Evolutionary conservation across 495 filamentous ascomycete genomes (phyloP), one percentile per base, ranked within the genome.

Genomic region (Hapsidospora chrysogenum): DNA sequence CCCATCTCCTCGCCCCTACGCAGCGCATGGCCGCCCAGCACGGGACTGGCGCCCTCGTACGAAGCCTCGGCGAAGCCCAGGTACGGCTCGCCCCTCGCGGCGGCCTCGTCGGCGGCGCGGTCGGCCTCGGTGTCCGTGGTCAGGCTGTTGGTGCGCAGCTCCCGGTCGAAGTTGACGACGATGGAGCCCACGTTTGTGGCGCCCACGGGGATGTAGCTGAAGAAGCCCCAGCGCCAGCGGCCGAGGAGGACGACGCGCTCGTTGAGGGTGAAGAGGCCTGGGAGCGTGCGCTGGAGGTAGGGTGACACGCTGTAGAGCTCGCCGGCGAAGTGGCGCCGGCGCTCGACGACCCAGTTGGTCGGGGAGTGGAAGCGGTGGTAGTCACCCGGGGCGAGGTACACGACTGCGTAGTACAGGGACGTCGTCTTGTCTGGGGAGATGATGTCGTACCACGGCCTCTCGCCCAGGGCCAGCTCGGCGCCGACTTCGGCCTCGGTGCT

Each of bases 151-250:
- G 89, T 99, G 36, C 85, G 74, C 36, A 99, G 61, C 52, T 99
- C 92, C 38, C 75, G 66, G 53, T 99, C 89, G 51, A 99, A 99
- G 58, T 99, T 93, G 59, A 99, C 75, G 53, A 80, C 80, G 57
- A 99, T 96, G 27, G 80, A 87, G 33, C 89, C 89, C 31, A 99
- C 89, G 49, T 99, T 99, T n/a, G 89, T 99, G 9, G 89, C 89
- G 40, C 89, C 89, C 20, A 99, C 87, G 13, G 92, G 86, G 0
- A 80, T 89, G 58, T 83, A 92, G 47, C 77, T 81, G 62, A 96
- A 96, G 69, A 99, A 95, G 9, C 89, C 89, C 73, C 82, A 89
- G 6, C 85, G 78, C 89, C 89, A 99, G 20, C 85, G 72, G 11
- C 89, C 89, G 1, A 99, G 63, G 2, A 99, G 64, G 2, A 89